phyloP scores from a whole-genome alignment of 139 green algal species.

The Chlamydomonas sp. region DNA sequence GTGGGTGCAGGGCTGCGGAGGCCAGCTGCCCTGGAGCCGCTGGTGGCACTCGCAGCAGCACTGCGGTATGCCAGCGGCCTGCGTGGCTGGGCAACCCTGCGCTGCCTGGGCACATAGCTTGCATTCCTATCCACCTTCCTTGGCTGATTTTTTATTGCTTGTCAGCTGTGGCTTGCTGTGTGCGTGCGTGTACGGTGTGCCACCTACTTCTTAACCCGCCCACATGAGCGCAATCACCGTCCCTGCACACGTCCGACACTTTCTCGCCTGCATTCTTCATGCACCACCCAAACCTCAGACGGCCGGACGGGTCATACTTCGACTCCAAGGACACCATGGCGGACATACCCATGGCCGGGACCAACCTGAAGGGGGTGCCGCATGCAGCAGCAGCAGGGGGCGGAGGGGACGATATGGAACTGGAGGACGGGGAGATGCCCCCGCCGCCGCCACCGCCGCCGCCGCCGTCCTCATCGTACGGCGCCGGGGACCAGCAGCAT shows the following conservation, averaged over 20 bases:
- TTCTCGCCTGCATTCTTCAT: background rate
- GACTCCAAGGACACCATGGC: slow-evolving; percentile 31
- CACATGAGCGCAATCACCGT: too few species aligned
- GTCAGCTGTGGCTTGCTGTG: too few species aligned
- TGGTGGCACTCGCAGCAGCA: background rate
- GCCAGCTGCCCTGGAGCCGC: too few species aligned
- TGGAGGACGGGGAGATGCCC: slow-evolving; percentile 59
- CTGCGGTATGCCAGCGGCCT: background rate
- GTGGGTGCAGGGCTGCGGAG: background rate
- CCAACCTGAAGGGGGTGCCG: background rate
- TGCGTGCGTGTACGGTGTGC: too few species aligned
- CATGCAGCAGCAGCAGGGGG: background rate
- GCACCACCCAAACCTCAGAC: slow-evolving; percentile 15
- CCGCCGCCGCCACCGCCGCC: slow-evolving; percentile 25
- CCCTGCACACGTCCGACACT: too few species aligned
- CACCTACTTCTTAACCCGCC: too few species aligned
- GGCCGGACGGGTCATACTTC: slow-evolving; percentile 52
- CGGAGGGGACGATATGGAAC: slow-evolving; percentile 60
- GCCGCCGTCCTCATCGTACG: background rate
- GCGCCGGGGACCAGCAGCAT: background rate
- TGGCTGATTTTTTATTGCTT: too few species aligned
- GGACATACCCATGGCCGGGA: slow-evolving; percentile 38
- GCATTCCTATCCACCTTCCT: too few species aligned
- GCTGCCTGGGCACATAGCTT: too few species aligned
- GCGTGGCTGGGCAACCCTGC: too few species aligned